Percentiles rank a stretch among this genome's conserved stretches.
Conservation (phyloP, 441 rosid genomes). For the Corymbia calophylla region DNA sequence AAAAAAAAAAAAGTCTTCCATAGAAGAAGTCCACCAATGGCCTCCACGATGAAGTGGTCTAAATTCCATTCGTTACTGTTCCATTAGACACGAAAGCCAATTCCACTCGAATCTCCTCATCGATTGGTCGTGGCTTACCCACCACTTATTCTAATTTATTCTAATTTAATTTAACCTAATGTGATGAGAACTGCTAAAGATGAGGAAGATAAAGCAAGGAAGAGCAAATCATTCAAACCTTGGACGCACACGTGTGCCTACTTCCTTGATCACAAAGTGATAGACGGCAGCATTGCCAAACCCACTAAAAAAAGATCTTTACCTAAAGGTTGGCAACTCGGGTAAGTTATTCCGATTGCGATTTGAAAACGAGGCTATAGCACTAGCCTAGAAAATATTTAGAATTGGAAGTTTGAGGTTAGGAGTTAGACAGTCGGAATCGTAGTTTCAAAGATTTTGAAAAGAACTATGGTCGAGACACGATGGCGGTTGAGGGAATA, state of each 20-base stretch:
- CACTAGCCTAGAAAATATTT: background rate
- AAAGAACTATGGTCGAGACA: no score
- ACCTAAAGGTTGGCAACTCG: background rate
- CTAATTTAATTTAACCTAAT: background rate
- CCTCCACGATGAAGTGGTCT: background rate
- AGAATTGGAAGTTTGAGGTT: background rate
- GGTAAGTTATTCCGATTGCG: background rate
- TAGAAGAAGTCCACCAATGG: background rate
- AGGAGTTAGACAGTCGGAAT: background rate
- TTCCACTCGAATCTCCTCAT: background rate
- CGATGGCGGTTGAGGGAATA: rapidly evolving
- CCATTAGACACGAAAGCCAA: background rate
- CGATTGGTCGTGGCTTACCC: background rate
- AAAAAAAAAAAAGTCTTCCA: background rate
- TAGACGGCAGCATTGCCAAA: background rate
- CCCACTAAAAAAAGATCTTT: background rate
- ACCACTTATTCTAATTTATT: no score
- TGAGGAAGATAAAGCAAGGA: background rate
- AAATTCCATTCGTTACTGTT: background rate
- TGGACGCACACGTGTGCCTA: background rate
- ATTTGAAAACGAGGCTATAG: background rate
- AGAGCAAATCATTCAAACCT: background rate
- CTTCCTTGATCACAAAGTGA: background rate
- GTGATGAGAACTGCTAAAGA: background rate
- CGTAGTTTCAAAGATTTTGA: background rate